phyloP scores from a whole-genome alignment of 2,329 filamentous ascomycete species.

The Nemania abortiva region DNA sequence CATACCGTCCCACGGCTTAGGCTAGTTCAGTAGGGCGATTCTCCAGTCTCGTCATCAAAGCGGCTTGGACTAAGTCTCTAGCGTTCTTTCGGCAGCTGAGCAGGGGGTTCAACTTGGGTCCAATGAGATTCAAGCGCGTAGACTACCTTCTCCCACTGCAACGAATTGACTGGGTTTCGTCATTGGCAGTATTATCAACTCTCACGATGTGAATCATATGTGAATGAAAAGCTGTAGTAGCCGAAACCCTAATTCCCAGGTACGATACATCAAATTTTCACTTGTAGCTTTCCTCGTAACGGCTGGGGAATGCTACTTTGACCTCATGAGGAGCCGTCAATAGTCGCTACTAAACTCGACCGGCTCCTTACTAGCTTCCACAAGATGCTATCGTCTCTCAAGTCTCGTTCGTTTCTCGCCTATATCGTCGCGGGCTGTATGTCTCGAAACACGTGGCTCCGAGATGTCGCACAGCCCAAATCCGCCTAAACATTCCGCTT shows the following conservation, averaged over 20 bases:
- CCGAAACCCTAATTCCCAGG: background rate
- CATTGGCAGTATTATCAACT: constrained; percentile 5
- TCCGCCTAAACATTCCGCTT: background rate
- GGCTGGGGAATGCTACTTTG: background rate
- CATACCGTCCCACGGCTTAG: constrained; percentile 10
- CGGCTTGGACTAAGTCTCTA: constrained; percentile 14
- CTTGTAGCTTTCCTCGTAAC: background rate
- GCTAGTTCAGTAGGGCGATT: background rate
- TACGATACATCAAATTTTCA: background rate
- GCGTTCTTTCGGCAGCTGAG: constrained; percentile 17
- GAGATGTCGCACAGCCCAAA: constrained; percentile 14
- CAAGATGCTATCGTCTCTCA: background rate
- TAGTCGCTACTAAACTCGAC: constrained; percentile 7
- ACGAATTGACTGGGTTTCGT: background rate
- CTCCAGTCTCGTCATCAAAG: constrained; percentile 3
- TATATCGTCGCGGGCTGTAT: constrained; percentile 1
- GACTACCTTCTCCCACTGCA: background rate
- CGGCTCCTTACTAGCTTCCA: constrained; percentile 3
- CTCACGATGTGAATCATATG: background rate
- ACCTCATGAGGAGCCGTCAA: background rate
- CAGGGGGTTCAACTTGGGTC: constrained; percentile 13
- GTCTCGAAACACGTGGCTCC: constrained; percentile 29
- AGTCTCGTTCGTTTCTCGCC: background rate
- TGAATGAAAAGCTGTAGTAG: background rate
- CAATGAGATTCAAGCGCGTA: constrained; percentile 10